Percentiles rank a stretch among this genome's conserved stretches.
phyloP scores from a whole-genome alignment of 495 filamentous ascomycete species.

The Trichoderma orchidacearum region DNA sequence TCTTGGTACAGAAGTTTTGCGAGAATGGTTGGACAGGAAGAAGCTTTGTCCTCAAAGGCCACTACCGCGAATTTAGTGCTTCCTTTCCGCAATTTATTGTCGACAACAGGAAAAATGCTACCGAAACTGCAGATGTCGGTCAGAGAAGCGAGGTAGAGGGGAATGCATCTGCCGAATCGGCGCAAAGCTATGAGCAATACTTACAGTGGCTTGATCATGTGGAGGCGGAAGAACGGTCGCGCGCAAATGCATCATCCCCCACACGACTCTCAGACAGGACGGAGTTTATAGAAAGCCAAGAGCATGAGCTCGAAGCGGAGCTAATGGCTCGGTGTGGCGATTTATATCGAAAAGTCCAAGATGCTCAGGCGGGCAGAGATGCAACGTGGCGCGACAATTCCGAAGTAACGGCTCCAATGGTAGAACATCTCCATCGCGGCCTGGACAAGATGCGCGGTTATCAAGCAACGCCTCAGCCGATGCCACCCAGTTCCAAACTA shows the following conservation, averaged over 20 bases:
- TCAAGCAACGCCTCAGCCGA: not conserved
- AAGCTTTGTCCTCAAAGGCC: slow-evolving; percentile 34
- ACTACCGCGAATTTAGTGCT: slow-evolving; percentile 31
- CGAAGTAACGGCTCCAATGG: slow-evolving; percentile 9
- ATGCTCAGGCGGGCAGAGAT: not conserved
- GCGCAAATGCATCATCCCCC: not conserved
- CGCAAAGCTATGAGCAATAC: not conserved
- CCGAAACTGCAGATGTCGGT: not conserved
- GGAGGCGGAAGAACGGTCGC: not conserved
- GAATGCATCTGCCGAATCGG: slow-evolving; percentile 1
- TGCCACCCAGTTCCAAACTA: not conserved
- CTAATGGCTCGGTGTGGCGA: not conserved
- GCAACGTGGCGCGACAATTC: slow-evolving; percentile 4
- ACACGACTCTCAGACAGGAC: not conserved
- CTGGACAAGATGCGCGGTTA: slow-evolving; percentile 12
- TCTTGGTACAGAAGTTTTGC: slow-evolving; percentile 23
- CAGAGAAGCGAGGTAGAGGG: not conserved
- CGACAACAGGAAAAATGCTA: slow-evolving; percentile 18
- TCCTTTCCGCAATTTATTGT: slow-evolving; percentile 32
- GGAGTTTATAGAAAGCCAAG: not conserved
- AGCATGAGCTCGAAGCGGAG: not conserved
- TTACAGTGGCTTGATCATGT: not conserved
- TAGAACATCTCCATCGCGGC: slow-evolving; percentile 8
- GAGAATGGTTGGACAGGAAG: slow-evolving; percentile 28
- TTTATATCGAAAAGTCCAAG: not conserved